Evolutionary conservation across 2,329 filamentous ascomycete species (phyloP).

Genomic region (Biscogniauxia mediterranea): DNA sequence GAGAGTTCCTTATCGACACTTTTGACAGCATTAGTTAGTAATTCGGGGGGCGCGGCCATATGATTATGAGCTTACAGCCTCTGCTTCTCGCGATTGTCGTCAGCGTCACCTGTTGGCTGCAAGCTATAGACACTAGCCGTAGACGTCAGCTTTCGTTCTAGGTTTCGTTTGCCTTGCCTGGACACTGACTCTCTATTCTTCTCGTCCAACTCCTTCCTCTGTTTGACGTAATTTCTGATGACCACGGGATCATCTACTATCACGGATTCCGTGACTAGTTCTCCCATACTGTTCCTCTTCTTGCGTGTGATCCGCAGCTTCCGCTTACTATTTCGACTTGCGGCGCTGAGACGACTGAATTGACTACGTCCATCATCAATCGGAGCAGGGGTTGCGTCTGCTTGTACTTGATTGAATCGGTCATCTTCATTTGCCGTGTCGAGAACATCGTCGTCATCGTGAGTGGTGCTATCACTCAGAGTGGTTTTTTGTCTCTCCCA

Average conservation of each 20-base stretch:
- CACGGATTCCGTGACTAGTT: constrained; percentile 58
- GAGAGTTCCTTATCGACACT: constrained; percentile 74
- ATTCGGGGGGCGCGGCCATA: constrained; percentile 29
- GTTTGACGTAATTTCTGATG: constrained; percentile 83
- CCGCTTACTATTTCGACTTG: constrained; percentile 67
- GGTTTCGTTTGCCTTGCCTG: constrained; percentile 14
- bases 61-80: constrained; percentile 31
- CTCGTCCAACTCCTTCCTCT: constrained; percentile 68
- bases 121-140: constrained; percentile 48
- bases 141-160: constrained; percentile 36
- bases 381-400: constrained; percentile 63
- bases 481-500: constrained; percentile 86
- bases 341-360: constrained; percentile 68
- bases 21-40: constrained; percentile 40
- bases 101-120: constrained; percentile 48
- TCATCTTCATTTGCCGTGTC: constrained; percentile 62
- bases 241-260: constrained; percentile 78
- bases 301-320: constrained; percentile 71
- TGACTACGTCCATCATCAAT: constrained; percentile 79
- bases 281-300: constrained; percentile 60
- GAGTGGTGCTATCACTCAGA: constrained; percentile 69
- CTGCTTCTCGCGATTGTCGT: constrained; percentile 50
- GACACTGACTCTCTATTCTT: constrained; percentile 69
- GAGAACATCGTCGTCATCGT: constrained; percentile 60
- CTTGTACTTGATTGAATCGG: constrained; percentile 70